Evolutionary conservation across 139 green algal species (phyloP), one percentile per base, ranked within the genome.

Genomic region (Tetradesmus obliquus): DNA sequence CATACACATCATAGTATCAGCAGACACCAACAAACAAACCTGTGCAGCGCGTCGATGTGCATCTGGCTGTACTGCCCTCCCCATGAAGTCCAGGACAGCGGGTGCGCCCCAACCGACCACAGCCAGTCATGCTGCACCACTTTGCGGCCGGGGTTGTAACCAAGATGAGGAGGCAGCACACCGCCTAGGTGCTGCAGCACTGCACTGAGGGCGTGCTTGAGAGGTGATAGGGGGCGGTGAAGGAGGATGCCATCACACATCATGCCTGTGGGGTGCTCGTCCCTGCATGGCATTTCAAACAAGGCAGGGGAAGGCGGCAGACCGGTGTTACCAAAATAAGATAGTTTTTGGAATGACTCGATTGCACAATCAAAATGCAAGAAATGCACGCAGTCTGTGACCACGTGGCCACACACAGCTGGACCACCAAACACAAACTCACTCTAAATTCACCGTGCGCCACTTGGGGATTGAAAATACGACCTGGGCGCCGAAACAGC

Each of bases 101-200:
- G 93, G 88, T 97, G 93, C 0, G 86, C 81, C 7, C 95, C 95
- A 51, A 96, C 93, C 51, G 74, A 92, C 95, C 95, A 97, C 79
- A 96, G 90, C 95, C 95, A 97, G 89, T 97, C 95, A 84, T 96
- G 94, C 19, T 82, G 90, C 45, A 97, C 84, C 4, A 53, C 10
- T 66, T 93, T 80, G 53, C 57, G 55, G 24, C n/a, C 55, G 12
- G 72, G 90, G 71, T 86, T 86, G 90, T 96, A 95, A 3, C 94
- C 95, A 88, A 97, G 79, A 85, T 97, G 96, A 9, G 95, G 93
- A 9, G 96, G 96, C 85, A 97, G 92, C 66, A 97, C 79, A 4
- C 96, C 96, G 1, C 94, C 94, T 57, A 97, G 88, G 91, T 96
- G 86, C 92, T 96, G 89, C 87, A 96, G 90, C 15, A 89, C 92